Evolutionary conservation across 73 alveolate genomes (phyloP).

Genomic region (Urostyla sp.): DNA sequence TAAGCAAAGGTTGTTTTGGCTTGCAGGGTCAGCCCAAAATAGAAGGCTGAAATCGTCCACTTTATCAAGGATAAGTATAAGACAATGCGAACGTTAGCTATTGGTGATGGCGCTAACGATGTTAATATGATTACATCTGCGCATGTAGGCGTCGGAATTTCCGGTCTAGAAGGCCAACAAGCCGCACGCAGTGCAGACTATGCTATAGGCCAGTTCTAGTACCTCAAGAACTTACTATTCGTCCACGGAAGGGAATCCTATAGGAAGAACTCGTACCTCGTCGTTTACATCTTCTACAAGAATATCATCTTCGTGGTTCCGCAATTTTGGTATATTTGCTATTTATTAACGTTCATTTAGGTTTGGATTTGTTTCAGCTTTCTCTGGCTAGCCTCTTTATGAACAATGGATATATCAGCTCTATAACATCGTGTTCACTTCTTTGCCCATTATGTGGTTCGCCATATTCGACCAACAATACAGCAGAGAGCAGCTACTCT

Average conservation of each 20-base stretch:
- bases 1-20: conserved; percentile 71
- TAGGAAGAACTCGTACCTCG: conserved; percentile 89
- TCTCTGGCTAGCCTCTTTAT: conserved; percentile 87
- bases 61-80: conserved; percentile 56
- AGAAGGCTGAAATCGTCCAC: conserved; percentile 91
- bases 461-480: conserved; percentile 93
- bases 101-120: conserved; percentile 99
- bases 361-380: conserved; percentile 85
- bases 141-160: conserved; percentile 94
- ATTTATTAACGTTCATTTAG: conserved; percentile 7
- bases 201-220: conserved; percentile 86
- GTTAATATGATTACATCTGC: conserved; percentile 98
- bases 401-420: conserved; percentile 93
- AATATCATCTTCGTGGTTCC: conserved; percentile 92
- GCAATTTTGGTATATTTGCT: conserved; percentile 67
- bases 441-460: conserved; percentile 92
- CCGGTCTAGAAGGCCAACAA: conserved; percentile 96
- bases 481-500: conserved; percentile 70
- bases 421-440: conserved; percentile 90
- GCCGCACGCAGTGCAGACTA: conserved; percentile 94
- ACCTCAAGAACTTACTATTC: conserved; percentile 73
- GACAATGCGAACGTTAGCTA: conserved; percentile 84
- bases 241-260: conserved; percentile 95
- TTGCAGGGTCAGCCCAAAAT: conserved; percentile 91
- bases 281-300: conserved; percentile 92